Base-by-base conservation (phyloP, 1,284 basidiomycete genomes). In the Pseudozyma pruni region DNA sequence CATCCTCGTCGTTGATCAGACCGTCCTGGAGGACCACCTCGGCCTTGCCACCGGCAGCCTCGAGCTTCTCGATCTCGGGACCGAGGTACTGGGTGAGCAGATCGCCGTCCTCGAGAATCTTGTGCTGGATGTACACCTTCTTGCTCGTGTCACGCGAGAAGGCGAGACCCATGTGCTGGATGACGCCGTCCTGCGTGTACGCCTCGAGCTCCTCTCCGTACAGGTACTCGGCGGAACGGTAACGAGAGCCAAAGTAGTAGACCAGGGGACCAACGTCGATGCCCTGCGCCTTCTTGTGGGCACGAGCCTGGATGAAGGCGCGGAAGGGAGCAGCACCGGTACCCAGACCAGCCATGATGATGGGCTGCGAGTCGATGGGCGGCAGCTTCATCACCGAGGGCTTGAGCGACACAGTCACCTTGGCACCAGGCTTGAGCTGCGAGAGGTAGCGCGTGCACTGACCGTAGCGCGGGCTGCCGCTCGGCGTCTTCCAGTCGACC, bases 341-440 rank as follows among this genome's bases (percentile, higher is more conserved):
- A 55, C 95, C 96, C 39, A 98, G 89, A 80, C 95, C 95, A 45
- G 95, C 94, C 92, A 98, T 94, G 85, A 98, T 96, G 84, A 98
- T 87, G 43, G 95, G 95, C 83, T 96, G 93, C 59, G 86, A 87
- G 81, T 90, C 86, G 81, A 89, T 86, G 4, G 91, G 90, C 56
- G 96, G 95, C 53, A 93, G 91, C 88, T 97, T 98, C 95, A 98
- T 98, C 44, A 98, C 95, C 79, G 93, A 95, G 20, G 96, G 96
- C 85, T 97, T 97, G 85, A 98, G 91, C 17, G 94, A 97, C 16
- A 97, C 95, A 1, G 94, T 98, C 31, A 98, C 93, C 84, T 94
- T 90, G 83, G 92, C 91, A 31, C 96, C 96, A 23, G 90, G 83
- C 79, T 88, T 88, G 52, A 98, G 87, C 37, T 87, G 88, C 23